phyloP scores from a whole-genome alignment of 2,329 filamentous ascomycete genomes.

The Aspergillus versicolor region DNA sequence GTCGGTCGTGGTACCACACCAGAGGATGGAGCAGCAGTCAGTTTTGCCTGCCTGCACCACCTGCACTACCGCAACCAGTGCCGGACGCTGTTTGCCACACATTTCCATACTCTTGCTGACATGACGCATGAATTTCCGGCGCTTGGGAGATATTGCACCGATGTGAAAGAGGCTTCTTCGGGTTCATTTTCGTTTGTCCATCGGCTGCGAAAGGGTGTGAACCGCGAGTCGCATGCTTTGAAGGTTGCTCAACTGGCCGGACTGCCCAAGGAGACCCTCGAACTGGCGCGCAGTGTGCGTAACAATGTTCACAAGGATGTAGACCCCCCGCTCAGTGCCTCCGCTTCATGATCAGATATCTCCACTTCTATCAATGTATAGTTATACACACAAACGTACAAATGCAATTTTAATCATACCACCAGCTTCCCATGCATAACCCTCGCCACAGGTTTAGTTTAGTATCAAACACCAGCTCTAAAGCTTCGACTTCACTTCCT shows the following conservation, averaged over 20 bases:
- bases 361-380: not conserved
- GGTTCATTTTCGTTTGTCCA: constrained; percentile 82
- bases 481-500: not conserved
- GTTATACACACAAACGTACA: not conserved
- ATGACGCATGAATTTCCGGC: constrained; percentile 61
- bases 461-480: not conserved
- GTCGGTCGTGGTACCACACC: constrained; percentile 92
- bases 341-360: not conserved
- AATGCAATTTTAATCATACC: not conserved
- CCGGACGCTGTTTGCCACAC: constrained; percentile 86
- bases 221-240: constrained; percentile 82
- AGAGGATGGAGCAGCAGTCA: constrained; percentile 85
- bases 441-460: not conserved
- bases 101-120: constrained; percentile 84
- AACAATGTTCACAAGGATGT: constrained; percentile 17
- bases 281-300: constrained; percentile 63
- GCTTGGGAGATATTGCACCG: constrained; percentile 81
- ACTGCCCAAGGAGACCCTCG: constrained; percentile 70
- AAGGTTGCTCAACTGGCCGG: constrained; percentile 92
- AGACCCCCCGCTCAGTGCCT: not conserved
- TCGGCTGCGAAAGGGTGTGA: constrained; percentile 75
- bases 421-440: not conserved
- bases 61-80: constrained; percentile 74
- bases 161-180: constrained; percentile 72
- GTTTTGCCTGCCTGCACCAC: constrained; percentile 84